Conservation (phyloP, 139 green algal genomes). For the Chlamydomonas sp. region DNA sequence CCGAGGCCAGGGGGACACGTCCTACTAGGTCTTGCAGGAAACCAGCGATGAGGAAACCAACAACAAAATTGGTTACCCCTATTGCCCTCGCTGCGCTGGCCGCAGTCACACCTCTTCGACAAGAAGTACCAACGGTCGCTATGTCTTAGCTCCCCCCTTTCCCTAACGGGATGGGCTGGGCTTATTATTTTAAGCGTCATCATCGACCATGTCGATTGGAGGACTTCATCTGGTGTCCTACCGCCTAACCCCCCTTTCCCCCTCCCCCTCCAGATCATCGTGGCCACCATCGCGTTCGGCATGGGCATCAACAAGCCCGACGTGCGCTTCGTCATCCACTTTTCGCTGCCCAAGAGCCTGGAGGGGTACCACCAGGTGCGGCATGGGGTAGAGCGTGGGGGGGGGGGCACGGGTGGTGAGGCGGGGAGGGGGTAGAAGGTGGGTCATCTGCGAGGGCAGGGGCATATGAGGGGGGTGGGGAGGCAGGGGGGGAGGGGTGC, state of each 20-base stretch:
- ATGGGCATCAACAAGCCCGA: constrained; percentile 81
- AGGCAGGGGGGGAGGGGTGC: neutral
- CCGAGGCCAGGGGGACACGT: too few species aligned
- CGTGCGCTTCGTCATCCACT: constrained; percentile 94
- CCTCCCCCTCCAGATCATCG: constrained; percentile 72
- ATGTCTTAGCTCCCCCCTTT: too few species aligned
- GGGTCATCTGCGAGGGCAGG: neutral
- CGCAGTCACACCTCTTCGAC: too few species aligned
- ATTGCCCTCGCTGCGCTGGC: too few species aligned
- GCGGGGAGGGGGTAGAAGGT: neutral
- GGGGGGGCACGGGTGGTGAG: neutral
- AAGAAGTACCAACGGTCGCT: too few species aligned
- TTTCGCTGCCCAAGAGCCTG: constrained; percentile 88
- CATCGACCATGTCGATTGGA: neutral
- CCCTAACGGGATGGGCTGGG: too few species aligned
- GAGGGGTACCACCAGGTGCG: constrained; percentile 86
- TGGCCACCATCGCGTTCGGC: constrained; percentile 85
- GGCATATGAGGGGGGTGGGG: neutral
- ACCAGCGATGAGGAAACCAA: too few species aligned
- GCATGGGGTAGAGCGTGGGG: neutral
- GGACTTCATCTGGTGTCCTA: neutral
- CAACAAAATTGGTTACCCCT: too few species aligned
- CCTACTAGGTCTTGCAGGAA: too few species aligned
- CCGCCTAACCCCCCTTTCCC: neutral
- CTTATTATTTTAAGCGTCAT: neutral